These are phyloP conservation scores for Starmerella bombi DNA, from an alignment of 805 yeast species.

Conservation along the genomic window DNA sequence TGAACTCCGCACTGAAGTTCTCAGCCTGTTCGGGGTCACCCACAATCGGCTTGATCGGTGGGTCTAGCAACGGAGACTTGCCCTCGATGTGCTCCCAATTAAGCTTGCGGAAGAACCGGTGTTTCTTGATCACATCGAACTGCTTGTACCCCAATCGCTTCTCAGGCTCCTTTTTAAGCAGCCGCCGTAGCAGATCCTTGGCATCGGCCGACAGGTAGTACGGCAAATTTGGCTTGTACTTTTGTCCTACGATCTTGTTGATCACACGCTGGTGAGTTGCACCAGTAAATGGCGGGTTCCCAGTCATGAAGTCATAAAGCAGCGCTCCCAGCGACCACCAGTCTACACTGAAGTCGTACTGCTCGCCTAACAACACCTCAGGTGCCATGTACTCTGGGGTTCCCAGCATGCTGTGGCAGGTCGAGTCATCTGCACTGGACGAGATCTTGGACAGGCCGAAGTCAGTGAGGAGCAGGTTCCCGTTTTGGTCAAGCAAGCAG, in stretches of 20 bases:
- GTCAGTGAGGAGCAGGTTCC: constrained; percentile 73
- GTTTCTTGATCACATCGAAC: constrained; percentile 42
- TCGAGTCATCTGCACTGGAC: constrained; percentile 28
- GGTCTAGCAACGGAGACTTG: constrained; percentile 38
- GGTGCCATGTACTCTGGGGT: constrained; percentile 87
- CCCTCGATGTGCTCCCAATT: constrained; percentile 50
- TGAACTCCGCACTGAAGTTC: constrained; percentile 69
- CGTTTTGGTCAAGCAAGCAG: constrained; percentile 61
- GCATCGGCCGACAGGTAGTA: constrained; percentile 68
- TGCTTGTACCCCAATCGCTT: constrained; percentile 51
- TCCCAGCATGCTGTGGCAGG: constrained; percentile 51
- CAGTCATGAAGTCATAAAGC: constrained; percentile 64
- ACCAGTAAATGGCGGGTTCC: constrained; percentile 83
- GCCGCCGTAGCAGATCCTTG: constrained; percentile 53
- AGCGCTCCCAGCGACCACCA: constrained; percentile 91
- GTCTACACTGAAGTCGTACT: constrained; percentile 68
- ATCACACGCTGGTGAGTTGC: constrained; percentile 60
- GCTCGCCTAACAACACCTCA: constrained; percentile 64
- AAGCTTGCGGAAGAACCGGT: constrained; percentile 63
- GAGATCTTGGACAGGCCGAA: constrained; percentile 52
- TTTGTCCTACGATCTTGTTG: constrained; percentile 55
- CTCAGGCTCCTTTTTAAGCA: constrained; percentile 54
- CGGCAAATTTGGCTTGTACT: constrained; percentile 44
- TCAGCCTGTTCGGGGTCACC: constrained; percentile 76
- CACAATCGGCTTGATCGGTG: constrained; percentile 74